Evolutionary conservation across 805 yeast species (phyloP), one percentile per base, ranked within the genome.

Genomic region (Suhomyces sp.): DNA sequence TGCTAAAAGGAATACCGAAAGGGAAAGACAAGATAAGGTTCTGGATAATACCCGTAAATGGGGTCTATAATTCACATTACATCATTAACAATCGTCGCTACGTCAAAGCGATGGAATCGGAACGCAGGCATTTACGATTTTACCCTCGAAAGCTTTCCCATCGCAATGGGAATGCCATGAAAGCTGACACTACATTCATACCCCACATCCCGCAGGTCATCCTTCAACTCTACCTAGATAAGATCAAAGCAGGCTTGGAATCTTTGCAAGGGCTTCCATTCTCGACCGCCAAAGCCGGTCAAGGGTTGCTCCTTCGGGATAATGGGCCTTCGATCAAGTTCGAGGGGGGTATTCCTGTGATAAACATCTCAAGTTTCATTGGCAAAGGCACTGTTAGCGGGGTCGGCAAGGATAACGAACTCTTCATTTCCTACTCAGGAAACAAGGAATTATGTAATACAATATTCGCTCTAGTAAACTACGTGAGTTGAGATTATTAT

Each of bases 81-180:
- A 50, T 60, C 21, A 30, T 60, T 22, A 53, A 53, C 18, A 53
- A 46, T 38, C 31, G 42, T 19, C 22, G 20, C 20, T 59, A 53
- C 33, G 27, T 62, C 10, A 40, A 50, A 4, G 35, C 28, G 13
- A 43, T 54, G 17, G 39, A 44, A 10, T 24, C 21, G n/a, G 42
- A 38, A 4, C 45, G 46, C 21, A 44, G 42, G n/a, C 54, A 54
- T 44, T 36, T 40, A 12, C 48, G 53, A 12, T 56, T 44, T 29
- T 28, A 50, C 6, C 63, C 69, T 5, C 39, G 50, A 33, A 62
- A 62, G 42, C 47, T 48, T 28, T 33, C 47, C 38, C 43, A 45
- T 37, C 11, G 22, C 16, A 34, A 34, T 28, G 31, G 33, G 8
- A 32, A 27, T 20, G 28, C 32, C 15, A 22, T 31, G 26, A 36